Evolutionary conservation across 2,329 filamentous ascomycete species (phyloP), one percentile per base, ranked within the genome.

Genomic region (Daldinia eschscholtzii): DNA sequence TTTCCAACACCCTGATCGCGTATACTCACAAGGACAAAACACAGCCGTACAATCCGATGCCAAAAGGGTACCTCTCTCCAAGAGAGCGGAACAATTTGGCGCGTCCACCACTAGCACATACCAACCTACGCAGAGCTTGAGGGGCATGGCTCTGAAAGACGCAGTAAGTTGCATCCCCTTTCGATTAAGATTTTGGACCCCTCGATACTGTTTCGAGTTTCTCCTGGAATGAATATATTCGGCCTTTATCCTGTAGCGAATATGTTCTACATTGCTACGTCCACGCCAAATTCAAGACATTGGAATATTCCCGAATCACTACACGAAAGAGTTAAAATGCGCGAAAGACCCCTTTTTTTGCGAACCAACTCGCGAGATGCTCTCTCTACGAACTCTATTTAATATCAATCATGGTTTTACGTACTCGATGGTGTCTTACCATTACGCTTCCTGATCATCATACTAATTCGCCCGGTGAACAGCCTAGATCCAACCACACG

Each of bases 41-140:
- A 23, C 70, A 89, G 88, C 84, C 58, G 72, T 80, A 23, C 83
- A 88, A 74, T 83, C 88, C 20, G 85, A 88, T 57, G 75, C 87
- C 2, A 91, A 92, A 79, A 84, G 89, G 64, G 89, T 88, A 74
- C 87, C 86, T 13, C 79, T 90, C 28, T 79, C 79, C 20, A 87
- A 90, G 63, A 83, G 83, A 71, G 87, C 84, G 35, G 88, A 91
- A 66, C 85, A 83, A 67, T 78, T 81, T 18, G 44, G 81, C 65
- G 78, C 80, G 50, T 77, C 82, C 13, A 77, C 79, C 57, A 76
- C 79, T 35, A 77, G 81, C 66, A 76, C 81, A 67, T 80, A 82
- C 63, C 81, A 81, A 39, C 78, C 79, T 61, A 76, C 79, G 63
- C 83, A 82, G 71, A 78, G 81, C 42, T 76, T 86, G 67, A 87